Evolutionary conservation across 805 yeast species (phyloP), one percentile per base, ranked within the genome.

Genomic region (Jamesozyma gamospora): DNA sequence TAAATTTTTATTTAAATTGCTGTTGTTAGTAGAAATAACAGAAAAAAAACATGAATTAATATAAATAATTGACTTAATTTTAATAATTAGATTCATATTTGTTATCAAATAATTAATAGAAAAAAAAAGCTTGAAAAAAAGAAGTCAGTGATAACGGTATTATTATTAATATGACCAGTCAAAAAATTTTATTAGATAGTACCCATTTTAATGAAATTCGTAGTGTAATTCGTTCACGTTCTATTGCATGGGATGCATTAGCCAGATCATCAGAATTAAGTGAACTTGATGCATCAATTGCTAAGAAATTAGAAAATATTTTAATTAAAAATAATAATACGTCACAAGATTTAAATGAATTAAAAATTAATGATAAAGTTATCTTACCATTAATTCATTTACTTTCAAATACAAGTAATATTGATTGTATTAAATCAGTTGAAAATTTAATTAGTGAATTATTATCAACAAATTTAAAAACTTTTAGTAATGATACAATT

Each of bases 161-260:
- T n/a, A n/a, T n/a, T n/a, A 26, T 12, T 26, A 28, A 8, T 6
- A 36, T 36, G 39, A 21, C 39, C 6, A 33, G 29, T 7, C 25
- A 27, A 31, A 48, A 44, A 44, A 54, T 60, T 37, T 49, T 60
- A 39, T 62, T 82, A 50, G 88, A 84, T 47, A 80, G 85, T 58
- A 71, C 71, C 26, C 77, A 72, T 50, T 67, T 84, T 53, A 70
- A 71, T 42, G 88, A 80, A 51, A 71, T 79, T 39, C 70, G 80
- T 50, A 68, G 71, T 47, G 76, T 75, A 45, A 78, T 86, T 46
- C 70, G 92, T 52, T 79, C 83, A 44, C 74, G 92, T 47, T 78
- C 88, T 26, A 75, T 87, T 41, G 94, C 94, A 26, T 88, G 96
- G 96, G 94, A 84, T 53, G 94, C 94, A 9, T 77, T 82, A 51